phyloP scores from a whole-genome alignment of 331 rosid genomes.

The Pyracantha coccinea region DNA sequence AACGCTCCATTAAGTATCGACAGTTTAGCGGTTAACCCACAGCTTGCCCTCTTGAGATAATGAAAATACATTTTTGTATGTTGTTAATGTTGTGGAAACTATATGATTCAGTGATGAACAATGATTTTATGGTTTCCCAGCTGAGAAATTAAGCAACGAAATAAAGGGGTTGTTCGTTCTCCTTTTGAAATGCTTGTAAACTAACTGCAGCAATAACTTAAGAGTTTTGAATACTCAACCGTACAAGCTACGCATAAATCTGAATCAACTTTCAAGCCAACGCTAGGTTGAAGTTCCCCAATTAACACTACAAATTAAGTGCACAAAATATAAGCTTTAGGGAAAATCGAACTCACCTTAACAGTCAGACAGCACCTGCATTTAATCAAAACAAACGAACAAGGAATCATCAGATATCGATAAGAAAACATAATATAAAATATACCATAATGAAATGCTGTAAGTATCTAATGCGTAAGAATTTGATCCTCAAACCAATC shows the following conservation, averaged over 20 bases:
- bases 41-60: too few relatives aligned
- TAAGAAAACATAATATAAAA: not conserved
- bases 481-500: not conserved
- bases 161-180: not conserved
- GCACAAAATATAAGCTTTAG: not conserved
- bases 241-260: not conserved
- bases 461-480: not conserved
- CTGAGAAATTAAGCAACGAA: not conserved
- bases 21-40: too few relatives aligned
- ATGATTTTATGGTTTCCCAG: not conserved
- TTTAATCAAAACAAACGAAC: conserved; percentile 17
- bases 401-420: conserved; percentile 4
- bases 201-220: not conserved
- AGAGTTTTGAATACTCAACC: not conserved
- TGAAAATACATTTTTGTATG: not conserved
- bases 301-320: not conserved
- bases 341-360: conserved; percentile 47
- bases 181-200: not conserved
- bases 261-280: not conserved
- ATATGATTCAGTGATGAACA: not conserved
- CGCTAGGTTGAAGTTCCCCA: not conserved
- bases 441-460: not conserved
- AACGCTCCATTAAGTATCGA: too few relatives aligned
- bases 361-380: conserved; percentile 97
- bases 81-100: not conserved